A percentile compares a stretch with the other conserved stretches of the same genome.
phyloP scores from a whole-genome alignment of 75 land plant species.

The Pinus albicaulis region DNA sequence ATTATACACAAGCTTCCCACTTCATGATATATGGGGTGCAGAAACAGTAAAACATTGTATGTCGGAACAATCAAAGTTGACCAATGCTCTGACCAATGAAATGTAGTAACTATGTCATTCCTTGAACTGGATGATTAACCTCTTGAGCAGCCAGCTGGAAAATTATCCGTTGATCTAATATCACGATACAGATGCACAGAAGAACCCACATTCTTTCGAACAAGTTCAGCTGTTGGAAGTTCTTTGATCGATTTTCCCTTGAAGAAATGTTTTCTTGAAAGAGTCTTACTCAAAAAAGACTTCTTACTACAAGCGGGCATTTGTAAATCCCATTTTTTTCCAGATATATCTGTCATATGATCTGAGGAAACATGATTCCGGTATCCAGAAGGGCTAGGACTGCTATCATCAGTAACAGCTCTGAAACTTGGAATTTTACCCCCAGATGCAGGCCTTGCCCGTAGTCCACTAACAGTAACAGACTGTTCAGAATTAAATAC shows the following conservation, averaged over 20 bases:
- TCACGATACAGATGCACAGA: not conserved
- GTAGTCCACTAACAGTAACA: constrained; percentile 15
- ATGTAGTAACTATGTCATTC: not conserved
- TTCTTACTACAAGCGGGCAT: constrained; percentile 20
- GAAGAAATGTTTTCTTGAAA: constrained; percentile 28
- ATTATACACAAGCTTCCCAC: constrained; percentile 2
- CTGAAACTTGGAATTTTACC: constrained; percentile 31
- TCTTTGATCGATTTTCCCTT: constrained; percentile 15
- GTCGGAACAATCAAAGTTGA: not conserved
- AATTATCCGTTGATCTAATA: constrained; percentile 2
- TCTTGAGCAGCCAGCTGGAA: constrained; percentile 9
- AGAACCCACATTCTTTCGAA: constrained; percentile 6
- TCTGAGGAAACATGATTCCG: constrained; percentile 44
- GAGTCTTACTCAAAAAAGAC: constrained; percentile 27
- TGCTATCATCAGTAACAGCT: constrained; percentile 25
- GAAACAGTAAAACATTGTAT: not conserved
- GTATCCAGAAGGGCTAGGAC: constrained; percentile 18
- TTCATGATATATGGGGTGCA: not conserved
- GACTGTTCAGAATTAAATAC: constrained; percentile 18
- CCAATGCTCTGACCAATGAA: constrained; percentile 3
- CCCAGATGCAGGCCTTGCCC: constrained; percentile 14
- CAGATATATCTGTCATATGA: constrained; percentile 33
- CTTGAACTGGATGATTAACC: not conserved
- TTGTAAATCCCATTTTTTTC: constrained; percentile 33
- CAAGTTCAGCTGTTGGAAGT: not conserved